Evolutionary conservation across 75 land plant species (phyloP), one percentile per base, ranked within the genome.

Genomic region (Azolla pinnata): DNA sequence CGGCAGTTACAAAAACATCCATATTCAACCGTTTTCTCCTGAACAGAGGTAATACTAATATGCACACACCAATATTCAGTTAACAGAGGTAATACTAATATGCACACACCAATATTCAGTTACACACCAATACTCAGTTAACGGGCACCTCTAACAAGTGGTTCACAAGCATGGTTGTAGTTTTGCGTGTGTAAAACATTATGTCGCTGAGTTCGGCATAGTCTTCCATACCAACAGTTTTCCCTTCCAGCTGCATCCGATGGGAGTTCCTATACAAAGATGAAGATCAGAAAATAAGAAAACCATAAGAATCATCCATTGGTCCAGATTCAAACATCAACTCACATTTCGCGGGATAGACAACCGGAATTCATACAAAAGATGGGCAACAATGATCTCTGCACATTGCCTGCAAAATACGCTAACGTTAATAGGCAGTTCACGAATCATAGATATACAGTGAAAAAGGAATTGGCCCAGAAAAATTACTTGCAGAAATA

Each of bases 201-300:
- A 45, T 76, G 79, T 18, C 69, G 81, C 52, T 85, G 88, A 9
- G 88, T 85, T 27, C 88, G 67, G 54, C 88, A 85, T 21, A 44
- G 65, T 62, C 69, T 73, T 34, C 88, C 88, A 59, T 82, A 85
- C 88, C 88, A 85, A 65, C 88, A 85, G 60, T 85, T 59, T 30
- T 72, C 75, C 33, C 88, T 72, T 9, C 58, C 23, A 14, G 67
- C 30, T 16, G 67, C 88, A 61, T 73, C 82, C 42, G 75, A 73
- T 14, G 88, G 88, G 1, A 85, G 71, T 53, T 60, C 68, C 84
- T 84, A 56, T 1, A 57, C 14, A 49, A 35, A 47, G 33, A 46
- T 4, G 44, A 47, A 54, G 17, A 55, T 44, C n/a, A n/a, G n/a
- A n/a, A n/a, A n/a, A n/a, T n/a, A n/a, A n/a, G 46, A 12, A 34